These are phyloP conservation scores for Hapsidospora chrysogenum DNA, from an alignment of 495 filamentous ascomycete genomes.

Conservation along the genomic window DNA sequence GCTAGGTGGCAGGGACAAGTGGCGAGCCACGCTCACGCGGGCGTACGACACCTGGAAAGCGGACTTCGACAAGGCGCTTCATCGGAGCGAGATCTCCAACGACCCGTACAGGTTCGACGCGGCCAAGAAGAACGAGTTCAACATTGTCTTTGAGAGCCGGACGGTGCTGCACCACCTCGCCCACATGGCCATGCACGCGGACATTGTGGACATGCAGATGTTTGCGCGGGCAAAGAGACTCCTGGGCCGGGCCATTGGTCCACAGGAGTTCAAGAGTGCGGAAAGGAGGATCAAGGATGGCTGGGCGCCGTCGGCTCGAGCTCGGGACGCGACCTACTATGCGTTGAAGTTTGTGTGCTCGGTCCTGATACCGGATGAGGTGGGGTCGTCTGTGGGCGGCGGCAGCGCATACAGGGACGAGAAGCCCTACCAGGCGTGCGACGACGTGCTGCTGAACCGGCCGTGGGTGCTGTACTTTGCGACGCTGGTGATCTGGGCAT, in stretches of 20 bases:
- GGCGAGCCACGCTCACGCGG: constrained; percentile 71
- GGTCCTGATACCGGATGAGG: constrained; percentile 47
- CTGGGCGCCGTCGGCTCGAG: constrained; percentile 87
- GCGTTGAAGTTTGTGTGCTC: constrained; percentile 73
- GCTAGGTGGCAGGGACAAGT: constrained; percentile 81
- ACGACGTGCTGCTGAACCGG: constrained; percentile 81
- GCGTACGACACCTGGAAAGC: constrained; percentile 92
- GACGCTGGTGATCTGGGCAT: constrained; percentile 83
- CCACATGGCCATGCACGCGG: constrained; percentile 96
- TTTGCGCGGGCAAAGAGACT: constrained; percentile 76
- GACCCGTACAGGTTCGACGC: constrained; percentile 29
- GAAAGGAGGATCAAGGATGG: constrained; percentile 71
- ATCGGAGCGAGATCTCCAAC: constrained; percentile 17
- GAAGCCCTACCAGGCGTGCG: constrained; percentile 56
- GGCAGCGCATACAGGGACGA: constrained; percentile 15
- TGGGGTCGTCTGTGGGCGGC: constrained; percentile 13
- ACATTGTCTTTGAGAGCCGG: constrained; percentile 69
- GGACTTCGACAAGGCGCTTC: constrained; percentile 77
- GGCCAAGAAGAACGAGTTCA: constrained; percentile 39
- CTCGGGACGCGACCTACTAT: constrained; percentile 86
- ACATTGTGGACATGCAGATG: constrained; percentile 94
- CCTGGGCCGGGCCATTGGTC: constrained; percentile 70
- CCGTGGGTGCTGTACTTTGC: constrained; percentile 98
- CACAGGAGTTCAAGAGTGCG: constrained; percentile 62
- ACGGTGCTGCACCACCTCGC: constrained; percentile 85